Evolutionary conservation across 768 basidiomycete genomes (phyloP), one percentile per base, ranked within the genome.

Genomic region (Chalciporus pseudorubinellus): DNA sequence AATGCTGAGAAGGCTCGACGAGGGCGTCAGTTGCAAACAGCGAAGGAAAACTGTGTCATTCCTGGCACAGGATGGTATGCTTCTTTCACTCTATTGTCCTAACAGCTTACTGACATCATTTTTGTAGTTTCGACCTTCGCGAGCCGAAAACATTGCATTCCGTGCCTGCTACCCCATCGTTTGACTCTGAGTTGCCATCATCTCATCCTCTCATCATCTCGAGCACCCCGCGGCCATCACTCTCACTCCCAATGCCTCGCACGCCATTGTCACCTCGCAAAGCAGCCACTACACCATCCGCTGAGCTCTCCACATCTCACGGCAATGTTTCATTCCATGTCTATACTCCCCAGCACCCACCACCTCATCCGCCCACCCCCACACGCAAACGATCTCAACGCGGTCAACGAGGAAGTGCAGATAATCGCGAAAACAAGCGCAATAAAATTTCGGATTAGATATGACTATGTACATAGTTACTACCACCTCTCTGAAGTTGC

Each of bases 11-110:
- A 49, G 31, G 20, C 19, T 2, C n/a, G 21, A 13, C n/a, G 31
- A 6, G 14, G 39, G 11, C 10, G 38, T 3, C 48, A 20, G 14
- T 18, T 49, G 3, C 26, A 34, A n/a, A 18, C 20, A 20, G 48
- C 26, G 16, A 49, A 49, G 18, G 48, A 49, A 31, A 49, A 42
- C 36, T 49, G 28, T 31, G 31, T 12, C 39, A 49, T 42, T 16
- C 48, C 39, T 20, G 48, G 48, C 16, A 49, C 48, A 7, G 18
- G 22, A n/a, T 39, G 39, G 48, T 41, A 19, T 26, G 48, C 28
- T 2, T 11, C 13, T 4, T 11, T 13, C 44, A 13, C 26, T 16
- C 4, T 26, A 7, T 29, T 7, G 21, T 26, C 11, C 12, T 22
- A 24, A 29, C 20, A 29, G 9, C 11, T 24, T 44, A 20, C 42